phyloP scores from a whole-genome alignment of 2,329 filamentous ascomycete genomes.

The Colletotrichum sublineola region DNA sequence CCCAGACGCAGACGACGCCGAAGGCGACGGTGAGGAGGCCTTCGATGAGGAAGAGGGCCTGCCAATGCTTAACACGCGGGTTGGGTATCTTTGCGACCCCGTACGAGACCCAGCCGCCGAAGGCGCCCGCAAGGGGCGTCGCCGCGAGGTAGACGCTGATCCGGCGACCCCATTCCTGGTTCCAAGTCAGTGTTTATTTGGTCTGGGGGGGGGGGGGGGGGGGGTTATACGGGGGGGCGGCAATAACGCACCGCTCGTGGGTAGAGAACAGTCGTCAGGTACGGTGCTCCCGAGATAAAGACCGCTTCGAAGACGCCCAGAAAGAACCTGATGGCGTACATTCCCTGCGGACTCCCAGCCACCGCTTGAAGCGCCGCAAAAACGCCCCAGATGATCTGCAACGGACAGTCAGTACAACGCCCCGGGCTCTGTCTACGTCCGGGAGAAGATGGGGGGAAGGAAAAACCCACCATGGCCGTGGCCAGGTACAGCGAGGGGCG shows the following conservation, averaged over 20 bases:
- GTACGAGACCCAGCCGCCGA: constrained; percentile 56
- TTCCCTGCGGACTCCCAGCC: constrained; percentile 22
- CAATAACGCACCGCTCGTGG: constrained; percentile 55
- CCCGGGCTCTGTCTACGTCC: too few species aligned
- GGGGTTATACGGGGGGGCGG: background rate
- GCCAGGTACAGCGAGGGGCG: constrained; percentile 34
- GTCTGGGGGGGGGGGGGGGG: fast-evolving
- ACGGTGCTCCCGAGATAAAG: constrained; percentile 63
- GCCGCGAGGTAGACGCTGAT: constrained; percentile 69
- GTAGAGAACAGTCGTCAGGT: constrained; percentile 66
- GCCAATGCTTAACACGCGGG: constrained; percentile 46
- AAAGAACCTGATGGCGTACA: constrained; percentile 57
- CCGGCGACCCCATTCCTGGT: constrained; percentile 57
- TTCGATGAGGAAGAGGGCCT: constrained; percentile 53
- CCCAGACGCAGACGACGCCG: constrained; percentile 44
- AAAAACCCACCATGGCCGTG: constrained; percentile 23
- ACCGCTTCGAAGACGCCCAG: constrained; percentile 63
- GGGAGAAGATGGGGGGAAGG: too few species aligned
- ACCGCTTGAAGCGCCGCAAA: constrained; percentile 31
- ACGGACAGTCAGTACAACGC: background rate
- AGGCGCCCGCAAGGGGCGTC: constrained; percentile 63
- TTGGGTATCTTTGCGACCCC: constrained; percentile 52
- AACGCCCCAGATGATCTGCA: constrained; percentile 28
- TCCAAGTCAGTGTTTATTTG: background rate
- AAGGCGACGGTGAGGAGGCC: constrained; percentile 51